Base-by-base conservation (phyloP, 2,329 filamentous ascomycete species). In the Cladosporium sp. region DNA sequence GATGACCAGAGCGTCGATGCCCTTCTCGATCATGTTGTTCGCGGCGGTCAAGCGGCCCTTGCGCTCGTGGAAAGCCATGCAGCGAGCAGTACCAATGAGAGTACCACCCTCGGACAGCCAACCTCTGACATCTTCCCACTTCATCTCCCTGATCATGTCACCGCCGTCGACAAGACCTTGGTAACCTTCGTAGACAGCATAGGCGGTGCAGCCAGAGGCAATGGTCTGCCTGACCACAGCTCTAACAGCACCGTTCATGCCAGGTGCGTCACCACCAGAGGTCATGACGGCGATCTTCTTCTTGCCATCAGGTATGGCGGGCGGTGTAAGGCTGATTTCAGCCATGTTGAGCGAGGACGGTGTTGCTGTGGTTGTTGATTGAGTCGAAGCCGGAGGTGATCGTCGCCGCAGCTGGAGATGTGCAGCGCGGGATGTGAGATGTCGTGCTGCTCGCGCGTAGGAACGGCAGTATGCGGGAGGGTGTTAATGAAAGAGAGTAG, bases 1-100 rank as follows among this genome's bases (percentile, higher is more conserved):
- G 71, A 99, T 95, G 68, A 99, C 88, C 66, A 99, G 81, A 55
- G 94, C 94, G 72, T 99, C 91, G 65, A 99, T 97, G 70, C 94
- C 94, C 65, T 90, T 86, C 60, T 91, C 75, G 40, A 99, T 84
- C 86, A 99, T 87, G 78, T 99, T 97, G 80, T 93, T 96, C 59
- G 94, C 94, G 1, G 91, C 94, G 55, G 80, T 83, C 60, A 96
- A 76, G 63, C 94, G 88, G 17, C 94, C 94, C 28, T 87, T 78
- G 47, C 94, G 88, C 74, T 97, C 88, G 76, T 89, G 93, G 77
- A 99, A 99, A 57, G 85, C 86, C 85, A 88, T 90, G 78, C 92
- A 96, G 62, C 94, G 84, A 57, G 94, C 94, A 39, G 94, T 97
- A 61, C 94, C 94, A 70, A 99, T 97, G 61, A 97, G 83, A 15